These are phyloP conservation scores for Apiotrichum gamsii DNA, from an alignment of 1,284 basidiomycete species.

Conservation along the genomic window DNA sequence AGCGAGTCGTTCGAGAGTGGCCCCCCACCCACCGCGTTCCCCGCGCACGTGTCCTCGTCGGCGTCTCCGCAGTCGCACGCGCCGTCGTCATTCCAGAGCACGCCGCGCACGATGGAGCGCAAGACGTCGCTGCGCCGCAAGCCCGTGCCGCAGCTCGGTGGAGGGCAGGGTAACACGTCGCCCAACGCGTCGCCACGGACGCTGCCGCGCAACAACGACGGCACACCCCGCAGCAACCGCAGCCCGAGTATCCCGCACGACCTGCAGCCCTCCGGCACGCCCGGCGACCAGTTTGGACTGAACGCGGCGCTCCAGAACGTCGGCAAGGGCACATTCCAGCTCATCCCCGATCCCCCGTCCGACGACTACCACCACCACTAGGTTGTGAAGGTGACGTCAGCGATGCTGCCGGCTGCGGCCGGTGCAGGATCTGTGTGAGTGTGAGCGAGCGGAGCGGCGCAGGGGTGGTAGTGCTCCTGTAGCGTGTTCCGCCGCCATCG, in stretches of 20 bases:
- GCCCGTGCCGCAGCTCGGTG: slow-evolving; percentile 17
- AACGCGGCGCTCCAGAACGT: slow-evolving; percentile 7
- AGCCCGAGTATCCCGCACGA: neutral
- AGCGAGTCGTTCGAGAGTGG: neutral
- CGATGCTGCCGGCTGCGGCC: no score
- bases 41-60: neutral
- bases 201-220: neutral
- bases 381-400: no score
- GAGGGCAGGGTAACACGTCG: no score
- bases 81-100: neutral
- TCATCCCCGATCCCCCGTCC: slow-evolving; percentile 16
- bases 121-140: slow-evolving; percentile 17
- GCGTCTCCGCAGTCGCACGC: neutral
- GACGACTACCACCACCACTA: slow-evolving; percentile 2
- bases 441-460: no score
- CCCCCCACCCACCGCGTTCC: neutral
- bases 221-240: no score
- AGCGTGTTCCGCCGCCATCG: no score
- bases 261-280: neutral
- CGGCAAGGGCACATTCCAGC: slow-evolving; percentile 3
- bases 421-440: no score
- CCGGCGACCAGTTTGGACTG: slow-evolving; percentile 8
- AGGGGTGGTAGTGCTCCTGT: no score
- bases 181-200: no score
- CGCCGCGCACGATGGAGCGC: slow-evolving; percentile 4